A percentile compares a stretch with the other conserved stretches of the same genome.
These are phyloP conservation scores for Fagopyrum homotropicum DNA, from an alignment of 148 eudicot genomes.

Conservation along the genomic window DNA sequence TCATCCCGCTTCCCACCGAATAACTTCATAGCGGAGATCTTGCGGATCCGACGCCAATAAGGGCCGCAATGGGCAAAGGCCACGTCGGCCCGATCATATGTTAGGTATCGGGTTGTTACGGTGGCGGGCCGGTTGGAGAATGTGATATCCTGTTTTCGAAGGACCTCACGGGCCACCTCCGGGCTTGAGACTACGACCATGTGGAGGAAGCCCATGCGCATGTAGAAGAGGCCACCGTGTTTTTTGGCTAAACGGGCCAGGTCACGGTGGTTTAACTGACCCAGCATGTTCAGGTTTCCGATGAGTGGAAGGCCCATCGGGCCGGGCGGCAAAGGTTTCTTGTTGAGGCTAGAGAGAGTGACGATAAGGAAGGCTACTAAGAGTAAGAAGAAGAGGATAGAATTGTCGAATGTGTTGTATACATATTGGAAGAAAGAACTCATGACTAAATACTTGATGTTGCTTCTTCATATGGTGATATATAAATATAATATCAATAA, in stretches of 20 bases:
- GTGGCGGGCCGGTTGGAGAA: slow-evolving; percentile 25
- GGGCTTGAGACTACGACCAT: slow-evolving; percentile 30
- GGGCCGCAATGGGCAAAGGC: slow-evolving; percentile 72
- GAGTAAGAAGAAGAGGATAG: neutral
- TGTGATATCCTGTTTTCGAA: slow-evolving; percentile 19
- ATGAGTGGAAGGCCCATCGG: slow-evolving; percentile 25
- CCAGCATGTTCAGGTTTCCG: slow-evolving; percentile 25
- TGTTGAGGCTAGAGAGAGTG: neutral
- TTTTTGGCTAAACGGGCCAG: slow-evolving; percentile 24
- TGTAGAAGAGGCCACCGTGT: slow-evolving; percentile 25
- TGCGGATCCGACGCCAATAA: slow-evolving; percentile 79
- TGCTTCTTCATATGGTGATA: too few species aligned
- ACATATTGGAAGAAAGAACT: neutral
- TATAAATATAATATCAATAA: too few species aligned
- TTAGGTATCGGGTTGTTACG: slow-evolving; percentile 21
- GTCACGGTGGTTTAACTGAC: slow-evolving; percentile 25
- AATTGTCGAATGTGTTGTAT: too few species aligned
- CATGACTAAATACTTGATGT: too few species aligned
- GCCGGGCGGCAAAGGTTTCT: slow-evolving; percentile 26
- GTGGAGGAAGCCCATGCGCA: slow-evolving; percentile 22
- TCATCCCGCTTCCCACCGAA: slow-evolving; percentile 58
- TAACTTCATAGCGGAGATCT: slow-evolving; percentile 64
- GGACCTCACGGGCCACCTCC: slow-evolving; percentile 19
- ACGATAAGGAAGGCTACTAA: neutral
- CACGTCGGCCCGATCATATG: slow-evolving; percentile 25